Base-by-base conservation (phyloP, 1,284 basidiomycete genomes). In the Cryptococcus sp. region DNA sequence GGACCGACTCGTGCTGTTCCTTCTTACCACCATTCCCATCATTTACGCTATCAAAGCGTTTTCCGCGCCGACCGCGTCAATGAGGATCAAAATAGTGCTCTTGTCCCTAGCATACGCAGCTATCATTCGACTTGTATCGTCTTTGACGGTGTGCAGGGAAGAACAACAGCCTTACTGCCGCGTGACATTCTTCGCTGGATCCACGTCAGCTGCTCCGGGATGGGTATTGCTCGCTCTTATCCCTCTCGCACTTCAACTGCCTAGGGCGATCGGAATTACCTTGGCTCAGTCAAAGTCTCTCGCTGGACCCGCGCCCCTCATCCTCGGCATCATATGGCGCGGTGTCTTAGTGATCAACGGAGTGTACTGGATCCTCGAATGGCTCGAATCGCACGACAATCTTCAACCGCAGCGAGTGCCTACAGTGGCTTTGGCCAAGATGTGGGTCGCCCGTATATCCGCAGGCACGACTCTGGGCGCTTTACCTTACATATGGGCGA, bases 121-220 rank as follows among this genome's bases (percentile, higher is more conserved):
- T n/a, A 86, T 88, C 60, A 83, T 89, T 5, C 85, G 94, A 11
- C 71, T 91, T 15, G 88, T 92, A 72, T 83, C 86, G 0, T 75
- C 84, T 55, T 88, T 88, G 70, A 91, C 92, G 0, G 86, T 94
- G 0, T 99, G 95, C 73, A 82, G 96, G 54, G 96, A 99, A 75
- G 96, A 99, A 74, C 95, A 98, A 76, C 88, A 90, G 48, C 88
- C 91, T 0, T 88, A 75, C 57, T 97, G 94, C 74, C 81, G 84
- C 57, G 87, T 92, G 53, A 93, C 92, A 0, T 97, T 94, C 80
- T 94, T 90, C 74, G 81, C 86, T 0, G 87, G 87, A 0, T 84
- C 87, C 0, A 84, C 86, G 2, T 84, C 88, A 1, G 80, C 84
- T 1, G 84, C 90, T 0, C 87, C 90, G 0, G 51, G 79, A 3